Conservation (phyloP, 2,329 filamentous ascomycete species). For the Trichocomaceae sp. region DNA sequence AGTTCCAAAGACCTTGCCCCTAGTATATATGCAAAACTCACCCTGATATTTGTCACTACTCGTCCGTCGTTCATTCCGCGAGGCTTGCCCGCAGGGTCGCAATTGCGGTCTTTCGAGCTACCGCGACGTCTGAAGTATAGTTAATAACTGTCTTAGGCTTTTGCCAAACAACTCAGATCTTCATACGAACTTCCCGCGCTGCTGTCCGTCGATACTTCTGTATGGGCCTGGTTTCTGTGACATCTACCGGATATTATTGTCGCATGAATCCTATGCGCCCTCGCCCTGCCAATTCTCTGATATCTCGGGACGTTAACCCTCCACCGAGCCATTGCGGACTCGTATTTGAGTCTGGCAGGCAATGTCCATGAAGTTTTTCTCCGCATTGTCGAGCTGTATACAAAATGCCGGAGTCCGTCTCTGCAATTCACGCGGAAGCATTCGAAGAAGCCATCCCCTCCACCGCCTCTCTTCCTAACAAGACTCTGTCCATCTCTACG, state of each 20-base stretch:
- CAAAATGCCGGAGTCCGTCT: constrained; percentile 22
- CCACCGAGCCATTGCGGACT: not conserved
- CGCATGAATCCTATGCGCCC: not conserved
- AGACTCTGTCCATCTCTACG: constrained; percentile 24
- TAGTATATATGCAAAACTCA: not conserved
- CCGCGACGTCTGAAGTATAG: not conserved
- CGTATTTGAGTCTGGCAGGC: not conserved
- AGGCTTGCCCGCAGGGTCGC: not conserved
- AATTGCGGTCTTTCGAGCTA: not conserved
- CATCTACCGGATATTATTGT: not conserved
- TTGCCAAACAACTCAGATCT: too few species aligned
- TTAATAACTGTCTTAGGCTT: not conserved
- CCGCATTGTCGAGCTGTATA: not conserved
- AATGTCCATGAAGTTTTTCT: not conserved
- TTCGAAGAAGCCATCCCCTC: constrained; percentile 24
- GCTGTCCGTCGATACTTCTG: not conserved
- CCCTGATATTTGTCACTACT: not conserved
- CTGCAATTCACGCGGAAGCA: constrained; percentile 22
- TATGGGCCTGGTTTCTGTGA: not conserved
- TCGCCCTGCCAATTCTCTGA: not conserved
- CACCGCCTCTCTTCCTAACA: constrained; percentile 20
- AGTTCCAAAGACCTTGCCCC: not conserved
- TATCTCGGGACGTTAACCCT: not conserved
- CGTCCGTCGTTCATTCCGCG: not conserved
- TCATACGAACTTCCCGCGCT: not conserved